A percentile compares a stretch with the other conserved stretches of the same genome.
Conservation (phyloP, 2,329 filamentous ascomycete genomes). For the Aspergillus novoparasiticus region DNA sequence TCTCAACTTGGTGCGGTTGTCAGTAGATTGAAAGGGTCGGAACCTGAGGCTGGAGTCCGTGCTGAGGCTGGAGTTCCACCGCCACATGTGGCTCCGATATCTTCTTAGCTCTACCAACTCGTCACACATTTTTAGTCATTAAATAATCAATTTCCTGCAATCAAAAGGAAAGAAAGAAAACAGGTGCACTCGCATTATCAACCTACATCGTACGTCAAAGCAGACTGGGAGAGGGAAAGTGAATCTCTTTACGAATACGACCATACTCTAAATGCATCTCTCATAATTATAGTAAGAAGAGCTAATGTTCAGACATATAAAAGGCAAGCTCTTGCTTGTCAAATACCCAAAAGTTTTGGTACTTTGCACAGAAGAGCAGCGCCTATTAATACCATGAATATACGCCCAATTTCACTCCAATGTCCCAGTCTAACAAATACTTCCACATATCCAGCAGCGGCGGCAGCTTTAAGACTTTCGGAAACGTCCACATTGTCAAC, state of each 20-base stretch:
- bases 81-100: conserved; percentile 27
- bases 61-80: conserved; percentile 29
- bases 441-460: conserved; percentile 45
- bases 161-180: background rate
- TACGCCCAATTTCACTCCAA: conserved; percentile 47
- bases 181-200: background rate
- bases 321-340: conserved; percentile 8
- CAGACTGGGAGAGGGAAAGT: no score
- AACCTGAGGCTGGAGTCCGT: conserved; percentile 15
- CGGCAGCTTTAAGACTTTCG: conserved; percentile 32
- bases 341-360: conserved; percentile 27
- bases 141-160: no score
- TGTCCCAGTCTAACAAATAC: conserved; percentile 45
- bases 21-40: conserved; percentile 16
- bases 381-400: conserved; percentile 45
- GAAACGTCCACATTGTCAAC: conserved; percentile 48
- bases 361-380: conserved; percentile 37
- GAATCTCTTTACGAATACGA: background rate
- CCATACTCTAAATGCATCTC: conserved; percentile 3
- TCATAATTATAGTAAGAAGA: background rate
- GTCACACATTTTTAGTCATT: no score
- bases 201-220: background rate
- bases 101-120: background rate
- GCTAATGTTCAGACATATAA: background rate
- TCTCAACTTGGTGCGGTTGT: conserved; percentile 12